These are phyloP conservation scores for Xylaria palmicola DNA, from an alignment of 495 filamentous ascomycete species.

Conservation along the genomic window DNA sequence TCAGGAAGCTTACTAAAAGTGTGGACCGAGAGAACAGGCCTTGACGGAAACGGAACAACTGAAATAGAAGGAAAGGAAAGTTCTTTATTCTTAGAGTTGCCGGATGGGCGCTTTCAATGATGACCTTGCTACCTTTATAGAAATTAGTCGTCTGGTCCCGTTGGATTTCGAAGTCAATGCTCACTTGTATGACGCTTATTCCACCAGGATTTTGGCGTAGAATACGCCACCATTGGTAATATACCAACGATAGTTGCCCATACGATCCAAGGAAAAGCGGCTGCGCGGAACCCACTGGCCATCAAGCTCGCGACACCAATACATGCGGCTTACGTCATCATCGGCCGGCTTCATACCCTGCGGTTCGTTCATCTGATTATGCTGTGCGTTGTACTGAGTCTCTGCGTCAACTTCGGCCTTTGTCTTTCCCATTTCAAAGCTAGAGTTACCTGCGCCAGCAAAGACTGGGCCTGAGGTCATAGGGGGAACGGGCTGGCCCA, in stretches of 20 bases:
- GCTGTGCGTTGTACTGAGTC: conserved; percentile 38
- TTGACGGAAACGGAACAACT: too few species aligned
- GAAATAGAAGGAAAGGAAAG: too few species aligned
- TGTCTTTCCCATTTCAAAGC: conserved; percentile 42
- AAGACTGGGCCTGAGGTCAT: conserved; percentile 3
- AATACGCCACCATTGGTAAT: conserved; percentile 45
- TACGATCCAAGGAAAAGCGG: conserved; percentile 50
- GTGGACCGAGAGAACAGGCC: too few species aligned
- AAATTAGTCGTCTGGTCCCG: too few species aligned
- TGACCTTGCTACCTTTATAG: too few species aligned
- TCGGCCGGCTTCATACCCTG: conserved; percentile 55
- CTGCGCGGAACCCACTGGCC: conserved; percentile 46
- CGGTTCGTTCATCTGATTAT: conserved; percentile 41
- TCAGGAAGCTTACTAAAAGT: too few species aligned
- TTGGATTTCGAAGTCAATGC: too few species aligned
- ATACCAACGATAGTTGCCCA: conserved; percentile 50
- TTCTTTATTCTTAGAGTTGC: too few species aligned
- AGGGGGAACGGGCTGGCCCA: conserved; percentile 6
- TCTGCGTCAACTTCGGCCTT: conserved; percentile 37
- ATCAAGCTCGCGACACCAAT: conserved; percentile 50
- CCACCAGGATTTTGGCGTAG: conserved; percentile 47
- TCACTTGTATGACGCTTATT: conserved; percentile 16
- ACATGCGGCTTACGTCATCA: conserved; percentile 50
- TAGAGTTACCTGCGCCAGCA: conserved; percentile 22
- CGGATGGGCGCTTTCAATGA: too few species aligned